Evolutionary conservation across 2,329 filamentous ascomycete genomes (phyloP), one percentile per base, ranked within the genome.

Genomic region (Diaporthe vexans): DNA sequence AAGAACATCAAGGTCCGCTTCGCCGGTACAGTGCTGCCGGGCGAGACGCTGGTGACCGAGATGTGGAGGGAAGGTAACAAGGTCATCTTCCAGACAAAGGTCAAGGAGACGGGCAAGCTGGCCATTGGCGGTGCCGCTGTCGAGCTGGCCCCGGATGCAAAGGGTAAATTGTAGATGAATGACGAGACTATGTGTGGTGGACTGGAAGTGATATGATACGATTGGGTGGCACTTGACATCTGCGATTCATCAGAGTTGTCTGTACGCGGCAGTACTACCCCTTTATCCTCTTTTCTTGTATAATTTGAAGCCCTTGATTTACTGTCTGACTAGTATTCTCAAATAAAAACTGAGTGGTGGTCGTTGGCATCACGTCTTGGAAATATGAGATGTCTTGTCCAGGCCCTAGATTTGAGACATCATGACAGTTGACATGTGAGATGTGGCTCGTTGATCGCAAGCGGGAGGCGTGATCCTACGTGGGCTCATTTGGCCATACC

Each of bases 1-100:
- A 94, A 94, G 88, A 97, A 95, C 86, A 92, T 98, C 86, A 98
- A 98, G 89, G 95, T 97, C 33, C 89, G 95, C 77, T 98, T 98
- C 82, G 94, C 94, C 1, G 95, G 95, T 73, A 92, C 94, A 13
- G 95, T 98, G 17, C 83, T 95, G 73, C 95, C 94, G 0, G 95
- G 95, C 19, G 93, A 98, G 89, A 97, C 94, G n/a, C 88, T 98
- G 73, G 89, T 94, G 76, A 97, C 95, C 9, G 95, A 97, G 88
- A 96, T 97, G 94, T 98, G 95, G 95, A 95, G 94, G 86, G 94
- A 97, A 80, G 92, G 92, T 65, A 90, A 89, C 80, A 92, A 90
- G 82, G 89, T 98, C 72, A 85, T 95, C 76, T 98, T 97, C 89
- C 94, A 97, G 88, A 90, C 91, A 72, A 95, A 92, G 84, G 94